Percentiles rank a stretch among this genome's conserved stretches.
These are phyloP conservation scores for Stemphylium vesicarium DNA, from an alignment of 2,329 filamentous ascomycete genomes.

Conservation along the genomic window DNA sequence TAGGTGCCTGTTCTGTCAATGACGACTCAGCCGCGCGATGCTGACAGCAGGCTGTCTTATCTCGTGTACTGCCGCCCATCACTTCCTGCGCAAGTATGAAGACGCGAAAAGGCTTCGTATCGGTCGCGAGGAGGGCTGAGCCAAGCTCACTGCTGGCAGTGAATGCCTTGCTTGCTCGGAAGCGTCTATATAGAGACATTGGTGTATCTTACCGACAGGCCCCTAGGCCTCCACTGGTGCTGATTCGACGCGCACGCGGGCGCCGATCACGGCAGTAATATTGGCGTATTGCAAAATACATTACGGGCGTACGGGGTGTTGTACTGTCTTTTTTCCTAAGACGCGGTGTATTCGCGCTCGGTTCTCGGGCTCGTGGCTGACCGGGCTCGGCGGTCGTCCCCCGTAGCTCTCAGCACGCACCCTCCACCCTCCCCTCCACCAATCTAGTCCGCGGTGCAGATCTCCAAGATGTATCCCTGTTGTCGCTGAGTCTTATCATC, in stretches of 20 bases:
- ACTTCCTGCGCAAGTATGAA: slow-evolving; percentile 19
- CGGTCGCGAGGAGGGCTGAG: slow-evolving; percentile 16
- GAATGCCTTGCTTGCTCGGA: slow-evolving; percentile 9
- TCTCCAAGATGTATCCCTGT: slow-evolving; percentile 31
- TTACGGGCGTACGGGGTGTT: slow-evolving; percentile 28
- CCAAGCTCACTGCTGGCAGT: slow-evolving; percentile 15
- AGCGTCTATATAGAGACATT: slow-evolving; percentile 14
- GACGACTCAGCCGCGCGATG: slow-evolving; percentile 35
- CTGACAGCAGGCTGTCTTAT: slow-evolving; percentile 23
- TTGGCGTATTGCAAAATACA: slow-evolving; percentile 36
- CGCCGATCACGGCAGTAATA: slow-evolving; percentile 21
- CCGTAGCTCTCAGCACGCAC: slow-evolving; percentile 25
- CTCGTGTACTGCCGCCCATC: slow-evolving; percentile 16
- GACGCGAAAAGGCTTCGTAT: slow-evolving; percentile 23
- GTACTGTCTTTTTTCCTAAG: slow-evolving; percentile 20
- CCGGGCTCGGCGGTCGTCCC: slow-evolving; percentile 29
- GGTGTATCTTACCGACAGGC: slow-evolving; percentile 11
- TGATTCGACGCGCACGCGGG: slow-evolving; percentile 6
- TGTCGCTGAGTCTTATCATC: slow-evolving; percentile 36
- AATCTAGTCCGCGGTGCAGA: slow-evolving; percentile 28
- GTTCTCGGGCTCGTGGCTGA: slow-evolving; percentile 33
- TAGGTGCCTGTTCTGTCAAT: slow-evolving; percentile 14
- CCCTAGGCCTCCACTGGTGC: background rate
- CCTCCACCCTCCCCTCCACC: slow-evolving; percentile 18
- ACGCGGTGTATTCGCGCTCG: slow-evolving; percentile 21